phyloP scores from a whole-genome alignment of 177 flowering plant genomes.

The Vitis hybrid region DNA sequence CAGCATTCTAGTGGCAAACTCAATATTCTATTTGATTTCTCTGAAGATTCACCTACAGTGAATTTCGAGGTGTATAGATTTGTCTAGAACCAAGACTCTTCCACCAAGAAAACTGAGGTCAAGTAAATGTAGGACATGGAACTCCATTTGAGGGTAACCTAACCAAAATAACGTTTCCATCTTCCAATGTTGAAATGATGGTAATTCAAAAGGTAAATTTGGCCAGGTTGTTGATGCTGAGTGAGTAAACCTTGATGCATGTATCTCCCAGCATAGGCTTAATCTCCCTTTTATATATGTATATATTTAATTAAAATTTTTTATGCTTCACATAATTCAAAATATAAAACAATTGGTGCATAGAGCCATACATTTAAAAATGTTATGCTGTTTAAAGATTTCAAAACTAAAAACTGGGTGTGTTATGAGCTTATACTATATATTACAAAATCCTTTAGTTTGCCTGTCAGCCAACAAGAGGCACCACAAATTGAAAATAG shows the following conservation, averaged over 20 bases:
- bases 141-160: background rate
- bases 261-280: too few species aligned
- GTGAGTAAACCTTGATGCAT: too few species aligned
- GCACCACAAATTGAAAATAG: background rate
- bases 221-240: too few species aligned
- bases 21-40: background rate
- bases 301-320: too few species aligned
- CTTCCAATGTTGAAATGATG: background rate
- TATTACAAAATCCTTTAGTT: background rate
- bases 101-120: background rate
- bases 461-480: background rate
- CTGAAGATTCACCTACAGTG: background rate
- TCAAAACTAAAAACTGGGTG: background rate
- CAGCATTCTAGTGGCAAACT: background rate
- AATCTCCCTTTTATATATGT: too few species aligned
- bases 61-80: background rate
- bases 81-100: background rate
- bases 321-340: background rate
- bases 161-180: background rate
- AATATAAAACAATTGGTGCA: too few species aligned
- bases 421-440: too few species aligned
- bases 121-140: background rate
- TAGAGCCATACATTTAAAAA: background rate
- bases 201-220: background rate
- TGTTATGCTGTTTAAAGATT: background rate